Evolutionary conservation across 192 early-diverging fungal genomes (phyloP), one percentile per base, ranked within the genome.

Genomic region (Backusella sp.): DNA sequence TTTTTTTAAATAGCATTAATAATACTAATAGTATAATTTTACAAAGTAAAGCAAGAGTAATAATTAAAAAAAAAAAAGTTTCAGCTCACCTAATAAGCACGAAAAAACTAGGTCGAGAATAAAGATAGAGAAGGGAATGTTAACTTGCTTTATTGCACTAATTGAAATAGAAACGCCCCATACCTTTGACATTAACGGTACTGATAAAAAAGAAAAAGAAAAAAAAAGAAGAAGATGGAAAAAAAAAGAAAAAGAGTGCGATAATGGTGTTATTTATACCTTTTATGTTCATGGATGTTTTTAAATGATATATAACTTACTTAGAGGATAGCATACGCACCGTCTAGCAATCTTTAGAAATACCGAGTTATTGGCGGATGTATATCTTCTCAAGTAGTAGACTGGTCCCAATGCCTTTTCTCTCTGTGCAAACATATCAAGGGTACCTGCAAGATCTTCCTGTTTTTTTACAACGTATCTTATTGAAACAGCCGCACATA

Each of bases 141-240:
- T 1, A 67, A 8, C 42, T 14, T 66, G 17, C 12, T 44, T 6
- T 23, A 67, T 36, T 5, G 59, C 4, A 30, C 39, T 17, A 28
- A 74, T 74, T n/a, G 66, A 37, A 26, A 74, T 44, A 17, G 62
- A 21, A 3, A 74, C 59, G 2, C 73, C 73, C 34, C 39, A 62
- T 14, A 36, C 23, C 41, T 74, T 74, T 44, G 73, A 74, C 21
- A 74, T 11, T 15, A 74, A 42, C 17, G 73, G 73, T 42, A 74
- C 73, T 74, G 26, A 21, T 35, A 23, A 21, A 21, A 30, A 9
- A 17, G 34, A 37, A 37, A n/a, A 36, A 39, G 0, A 68, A n/a
- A 39, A n/a, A 67, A n/a, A 68, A 34, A 39, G 8, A 17, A 41
- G 23, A 9, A 37, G 15, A 70, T 3, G 2, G 17, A 4, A 49